Evolutionary conservation across 1,139 yeast species (phyloP).

Genomic region (Hemisphaericaspora subhashii): DNA sequence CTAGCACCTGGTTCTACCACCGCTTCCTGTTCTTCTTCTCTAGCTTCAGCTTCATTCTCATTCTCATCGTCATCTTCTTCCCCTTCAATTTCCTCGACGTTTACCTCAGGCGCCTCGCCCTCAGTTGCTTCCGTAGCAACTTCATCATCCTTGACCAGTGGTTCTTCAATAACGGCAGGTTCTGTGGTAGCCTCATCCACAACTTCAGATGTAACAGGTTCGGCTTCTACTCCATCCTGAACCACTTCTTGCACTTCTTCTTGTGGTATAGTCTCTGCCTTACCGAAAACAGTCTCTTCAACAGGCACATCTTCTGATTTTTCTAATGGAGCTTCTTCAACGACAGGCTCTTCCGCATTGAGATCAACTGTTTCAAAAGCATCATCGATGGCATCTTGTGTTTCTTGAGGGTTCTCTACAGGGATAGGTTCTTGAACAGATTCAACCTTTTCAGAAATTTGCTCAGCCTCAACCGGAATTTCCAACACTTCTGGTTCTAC

Average conservation of each 20-base stretch:
- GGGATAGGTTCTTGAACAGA: slow-evolving; percentile 16
- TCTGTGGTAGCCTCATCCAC: slow-evolving; percentile 5
- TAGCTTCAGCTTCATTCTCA: slow-evolving; percentile 22
- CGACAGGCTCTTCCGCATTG: slow-evolving; percentile 6
- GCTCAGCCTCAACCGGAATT: slow-evolving; percentile 9
- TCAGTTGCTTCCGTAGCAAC: slow-evolving; percentile 8
- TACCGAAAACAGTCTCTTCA: background rate
- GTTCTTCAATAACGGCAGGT: slow-evolving; percentile 8
- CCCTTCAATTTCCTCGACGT: slow-evolving; percentile 7
- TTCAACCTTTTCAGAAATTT: slow-evolving; percentile 18
- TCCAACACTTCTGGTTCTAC: slow-evolving; percentile 13
- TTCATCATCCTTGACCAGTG: slow-evolving; percentile 6
- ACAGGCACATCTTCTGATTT: slow-evolving; percentile 16
- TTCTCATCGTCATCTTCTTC: slow-evolving; percentile 12
- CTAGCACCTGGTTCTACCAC: slow-evolving; percentile 1
- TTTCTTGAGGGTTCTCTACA: slow-evolving; percentile 4
- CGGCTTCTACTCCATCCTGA: background rate
- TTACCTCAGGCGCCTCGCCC: slow-evolving; percentile 8
- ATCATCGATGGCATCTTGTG: slow-evolving; percentile 9
- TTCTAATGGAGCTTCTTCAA: slow-evolving; percentile 7
- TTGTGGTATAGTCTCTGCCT: slow-evolving; percentile 1
- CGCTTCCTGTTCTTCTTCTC: slow-evolving; percentile 18
- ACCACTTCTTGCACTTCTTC: no score
- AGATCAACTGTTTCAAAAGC: slow-evolving; percentile 19
- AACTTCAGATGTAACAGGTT: slow-evolving; percentile 4